A percentile compares a stretch with the other conserved stretches of the same genome.
These are phyloP conservation scores for Orbilia oligospora DNA, from an alignment of 2,329 filamentous ascomycete genomes.

Conservation along the genomic window DNA sequence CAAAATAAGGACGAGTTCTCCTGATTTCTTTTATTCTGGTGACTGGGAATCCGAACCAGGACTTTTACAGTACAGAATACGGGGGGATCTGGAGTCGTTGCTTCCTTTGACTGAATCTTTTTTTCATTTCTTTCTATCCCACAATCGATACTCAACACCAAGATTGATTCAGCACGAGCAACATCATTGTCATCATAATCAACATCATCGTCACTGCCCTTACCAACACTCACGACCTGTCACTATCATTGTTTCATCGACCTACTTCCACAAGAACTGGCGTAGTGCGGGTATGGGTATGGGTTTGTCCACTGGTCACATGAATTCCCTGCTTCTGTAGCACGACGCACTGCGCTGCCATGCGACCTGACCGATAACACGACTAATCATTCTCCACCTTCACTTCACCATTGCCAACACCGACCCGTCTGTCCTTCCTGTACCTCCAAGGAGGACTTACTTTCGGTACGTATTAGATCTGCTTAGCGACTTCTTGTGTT, in stretches of 20 bases:
- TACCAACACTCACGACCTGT: background rate
- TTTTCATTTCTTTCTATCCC: background rate
- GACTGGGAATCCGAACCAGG: background rate
- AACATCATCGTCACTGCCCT: slow-evolving; percentile 5
- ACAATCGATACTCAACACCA: background rate
- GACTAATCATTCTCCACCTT: slow-evolving; percentile 25
- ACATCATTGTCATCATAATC: slow-evolving; percentile 5
- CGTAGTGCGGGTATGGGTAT: slow-evolving; percentile 30
- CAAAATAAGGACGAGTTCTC: too few species aligned
- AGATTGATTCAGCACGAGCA: background rate
- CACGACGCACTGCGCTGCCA: slow-evolving; percentile 43
- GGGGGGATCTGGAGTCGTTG: slow-evolving; percentile 4
- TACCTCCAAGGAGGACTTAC: background rate
- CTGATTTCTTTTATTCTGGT: slow-evolving; percentile 41
- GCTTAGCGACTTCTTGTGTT: background rate
- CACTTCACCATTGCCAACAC: slow-evolving; percentile 4
- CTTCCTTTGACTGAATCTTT: background rate
- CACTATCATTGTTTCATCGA: background rate
- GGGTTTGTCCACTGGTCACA: slow-evolving; percentile 39
- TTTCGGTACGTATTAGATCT: slow-evolving; percentile 12
- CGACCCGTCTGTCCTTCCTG: background rate
- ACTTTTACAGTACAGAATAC: background rate
- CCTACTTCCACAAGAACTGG: background rate
- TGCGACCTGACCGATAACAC: slow-evolving; percentile 39
- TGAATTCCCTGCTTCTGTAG: slow-evolving; percentile 49